Evolutionary conservation across 805 yeast genomes (phyloP), one percentile per base, ranked within the genome.

Genomic region (Saccharomycopsis sp.): DNA sequence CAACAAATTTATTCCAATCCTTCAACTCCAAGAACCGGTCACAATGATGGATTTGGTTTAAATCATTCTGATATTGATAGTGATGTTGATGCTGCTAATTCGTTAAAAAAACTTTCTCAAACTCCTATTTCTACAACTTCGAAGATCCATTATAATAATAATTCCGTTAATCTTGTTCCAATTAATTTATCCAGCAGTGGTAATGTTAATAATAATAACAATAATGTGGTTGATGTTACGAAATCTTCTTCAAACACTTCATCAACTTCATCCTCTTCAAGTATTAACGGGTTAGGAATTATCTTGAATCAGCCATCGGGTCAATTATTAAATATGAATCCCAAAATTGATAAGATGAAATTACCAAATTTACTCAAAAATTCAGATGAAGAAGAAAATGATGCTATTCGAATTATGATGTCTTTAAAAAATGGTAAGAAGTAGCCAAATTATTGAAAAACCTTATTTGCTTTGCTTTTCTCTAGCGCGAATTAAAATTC

Each of bases 371-470:
- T 5, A 10, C 8, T 18, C 3, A 5, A 14, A 5, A 15, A 14
- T 15, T 27, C 17, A 15, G 41, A 42, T 15, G 41, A 18, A 8
- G 42, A 33, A 9, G 49, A 45, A 15, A 39, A 42, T n/a, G 46
- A 45, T 31, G 49, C 49, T 8, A 42, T 45, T 18, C 35, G 29
- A 40, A 45, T 45, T 20, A 45, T 45, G 49, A 45, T 45, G 49
- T 39, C 44, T 6, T 42, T 45, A 21, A 45, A 32, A 29, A 37
- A 40, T 31, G 44, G 47, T 13, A 33, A 44, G 10, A 3, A 17
- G n/a, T n/a, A n/a, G n/a, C n/a, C n/a, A n/a, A n/a, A n/a, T n/a
- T n/a, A n/a, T n/a, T n/a, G n/a, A n/a, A n/a, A n/a, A n/a, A n/a
- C n/a, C n/a, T n/a, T n/a, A n/a, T n/a, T n/a, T n/a, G n/a, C n/a